phyloP scores from a whole-genome alignment of 148 eudicot genomes.

The Bassia scoparia region DNA sequence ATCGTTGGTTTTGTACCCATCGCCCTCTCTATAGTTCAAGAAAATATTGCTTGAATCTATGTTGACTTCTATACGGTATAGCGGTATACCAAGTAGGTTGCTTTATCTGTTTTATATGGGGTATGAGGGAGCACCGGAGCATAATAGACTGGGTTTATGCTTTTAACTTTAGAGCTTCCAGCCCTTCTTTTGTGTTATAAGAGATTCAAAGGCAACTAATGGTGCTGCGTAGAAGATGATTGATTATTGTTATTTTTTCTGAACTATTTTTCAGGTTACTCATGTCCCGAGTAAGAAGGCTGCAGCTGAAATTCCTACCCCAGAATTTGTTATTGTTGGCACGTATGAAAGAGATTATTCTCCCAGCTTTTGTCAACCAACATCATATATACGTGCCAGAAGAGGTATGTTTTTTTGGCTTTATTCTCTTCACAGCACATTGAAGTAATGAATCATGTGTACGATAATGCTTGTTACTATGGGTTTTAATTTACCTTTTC shows the following conservation, averaged over 20 bases:
- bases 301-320: slow-evolving; percentile 87
- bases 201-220: background rate
- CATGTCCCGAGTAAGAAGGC: slow-evolving; percentile 61
- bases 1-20: background rate
- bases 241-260: background rate
- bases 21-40: background rate
- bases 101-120: background rate
- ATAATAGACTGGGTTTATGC: background rate
- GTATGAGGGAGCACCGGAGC: background rate
- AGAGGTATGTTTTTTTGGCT: slow-evolving; percentile 55
- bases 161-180: background rate
- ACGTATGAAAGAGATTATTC: slow-evolving; percentile 96
- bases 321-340: slow-evolving; percentile 73
- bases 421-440: background rate
- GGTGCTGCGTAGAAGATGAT: background rate
- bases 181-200: background rate
- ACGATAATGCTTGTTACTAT: slow-evolving; percentile 10
- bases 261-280: slow-evolving; percentile 45
- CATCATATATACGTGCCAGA: slow-evolving; percentile 85
- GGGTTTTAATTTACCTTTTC: background rate
- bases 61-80: too few relatives aligned
- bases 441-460: slow-evolving; percentile 4
- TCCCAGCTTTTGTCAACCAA: slow-evolving; percentile 69
- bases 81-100: background rate
- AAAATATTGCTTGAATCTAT: background rate